Evolutionary conservation across 345 rosid species (phyloP).

Genomic region (Noccaea bulbosa): DNA sequence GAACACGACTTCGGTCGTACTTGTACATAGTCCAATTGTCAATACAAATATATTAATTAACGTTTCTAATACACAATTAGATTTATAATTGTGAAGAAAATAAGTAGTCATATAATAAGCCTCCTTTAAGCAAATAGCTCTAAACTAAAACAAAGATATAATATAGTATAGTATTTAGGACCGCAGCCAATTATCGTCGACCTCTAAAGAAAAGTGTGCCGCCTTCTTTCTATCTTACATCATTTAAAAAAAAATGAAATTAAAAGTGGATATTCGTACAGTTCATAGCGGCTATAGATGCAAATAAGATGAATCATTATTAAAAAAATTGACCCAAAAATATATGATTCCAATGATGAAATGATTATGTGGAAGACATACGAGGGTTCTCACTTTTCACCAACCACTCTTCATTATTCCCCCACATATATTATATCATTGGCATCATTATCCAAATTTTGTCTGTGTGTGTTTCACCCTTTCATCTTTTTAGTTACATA

Average conservation of each 20-base stretch:
- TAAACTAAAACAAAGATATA: slow-evolving; percentile 11
- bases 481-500: neutral
- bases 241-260: neutral
- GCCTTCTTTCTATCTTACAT: slow-evolving; percentile 27
- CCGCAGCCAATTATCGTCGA: slow-evolving; percentile 20
- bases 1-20: slow-evolving; percentile 29
- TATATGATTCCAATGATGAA: slow-evolving; percentile 44
- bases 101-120: slow-evolving; percentile 3
- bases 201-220: slow-evolving; percentile 36
- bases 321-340: slow-evolving; percentile 28
- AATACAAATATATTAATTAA: neutral
- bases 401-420: slow-evolving; percentile 34
- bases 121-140: slow-evolving; percentile 23
- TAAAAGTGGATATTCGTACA: slow-evolving; percentile 36
- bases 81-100: slow-evolving; percentile 4
- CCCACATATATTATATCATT: slow-evolving; percentile 21
- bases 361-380: slow-evolving; percentile 46
- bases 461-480: neutral
- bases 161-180: neutral
- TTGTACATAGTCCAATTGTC: slow-evolving; percentile 21
- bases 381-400: slow-evolving; percentile 39
- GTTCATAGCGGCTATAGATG: slow-evolving; percentile 17
- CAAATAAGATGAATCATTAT: slow-evolving; percentile 27
- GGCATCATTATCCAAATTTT: slow-evolving; percentile 25
- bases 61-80: neutral